These are phyloP conservation scores for Nemania abortiva DNA, from an alignment of 2,329 filamentous ascomycete genomes.

Conservation along the genomic window DNA sequence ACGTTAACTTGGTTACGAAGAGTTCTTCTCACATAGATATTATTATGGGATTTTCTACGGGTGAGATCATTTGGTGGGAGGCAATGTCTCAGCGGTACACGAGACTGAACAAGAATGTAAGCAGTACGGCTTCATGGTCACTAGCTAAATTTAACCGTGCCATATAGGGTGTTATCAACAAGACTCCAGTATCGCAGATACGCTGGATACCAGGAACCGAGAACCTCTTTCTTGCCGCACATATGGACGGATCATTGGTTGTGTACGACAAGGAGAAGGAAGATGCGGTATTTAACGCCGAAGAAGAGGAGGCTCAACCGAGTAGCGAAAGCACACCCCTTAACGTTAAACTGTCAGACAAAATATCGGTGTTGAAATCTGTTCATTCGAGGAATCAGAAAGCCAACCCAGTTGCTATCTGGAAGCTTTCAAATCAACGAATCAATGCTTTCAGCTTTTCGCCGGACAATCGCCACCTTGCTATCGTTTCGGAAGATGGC, in stretches of 20 bases:
- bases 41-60: constrained; percentile 94
- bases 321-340: constrained; percentile 53
- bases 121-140: constrained; percentile 43
- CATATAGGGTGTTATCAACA: constrained; percentile 84
- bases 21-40: constrained; percentile 85
- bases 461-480: constrained; percentile 86
- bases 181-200: constrained; percentile 86
- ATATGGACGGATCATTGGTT: constrained; percentile 89
- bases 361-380: constrained; percentile 85
- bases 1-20: constrained; percentile 88
- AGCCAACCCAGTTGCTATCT: constrained; percentile 88
- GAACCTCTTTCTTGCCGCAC: constrained; percentile 89
- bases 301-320: constrained; percentile 32
- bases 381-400: constrained; percentile 95
- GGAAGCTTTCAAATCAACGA: constrained; percentile 91
- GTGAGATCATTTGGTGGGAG: constrained; percentile 99
- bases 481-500: constrained; percentile 92
- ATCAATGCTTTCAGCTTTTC: constrained; percentile 95
- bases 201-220: constrained; percentile 95
- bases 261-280: constrained; percentile 97
- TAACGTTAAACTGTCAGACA: constrained; percentile 57
- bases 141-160: constrained; percentile 19
- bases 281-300: constrained; percentile 59
- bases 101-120: constrained; percentile 92
- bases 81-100: constrained; percentile 96